Evolutionary conservation across 2,329 filamentous ascomycete species (phyloP).

Genomic region (Penicillium brevicompactum): DNA sequence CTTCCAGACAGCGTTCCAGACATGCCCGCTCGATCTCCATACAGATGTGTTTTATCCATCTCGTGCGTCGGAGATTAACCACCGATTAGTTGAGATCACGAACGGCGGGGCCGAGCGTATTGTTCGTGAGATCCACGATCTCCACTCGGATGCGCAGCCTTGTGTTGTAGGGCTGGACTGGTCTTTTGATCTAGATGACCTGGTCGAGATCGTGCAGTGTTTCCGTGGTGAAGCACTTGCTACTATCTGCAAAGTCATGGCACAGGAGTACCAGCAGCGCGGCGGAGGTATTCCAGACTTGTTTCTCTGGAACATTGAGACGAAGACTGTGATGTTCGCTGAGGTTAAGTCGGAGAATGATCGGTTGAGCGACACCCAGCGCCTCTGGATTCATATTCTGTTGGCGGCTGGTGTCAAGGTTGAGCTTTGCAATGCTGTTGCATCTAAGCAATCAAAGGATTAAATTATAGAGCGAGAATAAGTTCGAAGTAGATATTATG

Average conservation of each 20-base stretch:
- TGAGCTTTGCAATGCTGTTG: slow-evolving; percentile 72
- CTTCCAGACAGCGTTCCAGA: slow-evolving; percentile 94
- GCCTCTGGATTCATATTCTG: slow-evolving; percentile 95
- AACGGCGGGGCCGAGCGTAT: slow-evolving; percentile 75
- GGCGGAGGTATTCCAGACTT: slow-evolving; percentile 90
- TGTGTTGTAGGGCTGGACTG: slow-evolving; percentile 92
- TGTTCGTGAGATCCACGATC: slow-evolving; percentile 67
- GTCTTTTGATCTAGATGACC: slow-evolving; percentile 77
- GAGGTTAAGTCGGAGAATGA: slow-evolving; percentile 88
- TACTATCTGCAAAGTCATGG: slow-evolving; percentile 87
- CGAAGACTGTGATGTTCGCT: slow-evolving; percentile 70
- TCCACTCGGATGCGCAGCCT: slow-evolving; percentile 70
- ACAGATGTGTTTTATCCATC: slow-evolving; percentile 89
- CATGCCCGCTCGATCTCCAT: slow-evolving; percentile 87
- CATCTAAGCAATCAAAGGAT: slow-evolving; percentile 45
- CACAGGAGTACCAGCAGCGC: slow-evolving; percentile 86
- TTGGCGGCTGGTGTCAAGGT: slow-evolving; percentile 81
- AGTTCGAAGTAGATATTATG: too few relatives aligned
- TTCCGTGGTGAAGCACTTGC: slow-evolving; percentile 81
- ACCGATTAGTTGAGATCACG: slow-evolving; percentile 78
- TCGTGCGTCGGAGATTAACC: slow-evolving; percentile 86
- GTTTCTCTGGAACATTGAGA: slow-evolving; percentile 74
- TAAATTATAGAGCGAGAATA: background rate
- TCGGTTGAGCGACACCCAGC: slow-evolving; percentile 90
- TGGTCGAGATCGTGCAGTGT: slow-evolving; percentile 75